Percentiles rank a stretch among this genome's conserved stretches.
These are phyloP conservation scores for Tolypocladium inflatum DNA, from an alignment of 2,329 filamentous ascomycete species.

Conservation along the genomic window DNA sequence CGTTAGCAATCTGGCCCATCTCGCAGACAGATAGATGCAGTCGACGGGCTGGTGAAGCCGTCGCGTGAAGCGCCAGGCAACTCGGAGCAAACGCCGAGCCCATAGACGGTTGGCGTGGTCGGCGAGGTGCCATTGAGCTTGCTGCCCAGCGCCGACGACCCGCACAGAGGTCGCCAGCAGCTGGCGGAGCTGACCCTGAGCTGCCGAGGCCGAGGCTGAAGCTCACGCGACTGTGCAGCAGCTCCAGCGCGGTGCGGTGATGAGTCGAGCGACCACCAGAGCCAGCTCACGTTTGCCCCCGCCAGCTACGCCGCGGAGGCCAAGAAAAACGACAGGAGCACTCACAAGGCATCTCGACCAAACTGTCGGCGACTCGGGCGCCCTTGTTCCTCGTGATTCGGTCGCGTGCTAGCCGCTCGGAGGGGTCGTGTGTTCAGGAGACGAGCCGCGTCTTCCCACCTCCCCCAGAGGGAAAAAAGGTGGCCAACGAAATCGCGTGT, in stretches of 20 bases:
- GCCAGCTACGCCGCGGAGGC: background rate
- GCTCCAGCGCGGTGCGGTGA: background rate
- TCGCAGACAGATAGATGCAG: background rate
- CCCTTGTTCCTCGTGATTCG: slow-evolving; percentile 9
- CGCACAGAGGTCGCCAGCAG: background rate
- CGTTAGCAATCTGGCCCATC: slow-evolving; percentile 1
- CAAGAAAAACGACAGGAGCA: slow-evolving; percentile 7
- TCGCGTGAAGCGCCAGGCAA: background rate
- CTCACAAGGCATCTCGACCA: slow-evolving; percentile 29
- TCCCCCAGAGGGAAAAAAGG: background rate
- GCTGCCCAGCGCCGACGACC: background rate
- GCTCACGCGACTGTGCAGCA: background rate
- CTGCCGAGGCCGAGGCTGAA: background rate
- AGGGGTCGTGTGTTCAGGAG: slow-evolving; percentile 3
- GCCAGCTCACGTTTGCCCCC: background rate
- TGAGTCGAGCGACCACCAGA: background rate
- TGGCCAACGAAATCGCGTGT: background rate
- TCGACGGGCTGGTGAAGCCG: background rate
- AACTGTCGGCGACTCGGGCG: slow-evolving; percentile 12
- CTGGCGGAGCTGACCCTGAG: background rate
- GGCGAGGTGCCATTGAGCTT: background rate
- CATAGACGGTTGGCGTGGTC: background rate
- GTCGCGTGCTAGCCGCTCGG: slow-evolving; percentile 6
- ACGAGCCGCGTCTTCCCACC: slow-evolving; percentile 2
- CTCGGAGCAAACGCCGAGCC: background rate